Evolutionary conservation across 805 yeast species (phyloP).

Genomic region (Ogataea trehalophila): DNA sequence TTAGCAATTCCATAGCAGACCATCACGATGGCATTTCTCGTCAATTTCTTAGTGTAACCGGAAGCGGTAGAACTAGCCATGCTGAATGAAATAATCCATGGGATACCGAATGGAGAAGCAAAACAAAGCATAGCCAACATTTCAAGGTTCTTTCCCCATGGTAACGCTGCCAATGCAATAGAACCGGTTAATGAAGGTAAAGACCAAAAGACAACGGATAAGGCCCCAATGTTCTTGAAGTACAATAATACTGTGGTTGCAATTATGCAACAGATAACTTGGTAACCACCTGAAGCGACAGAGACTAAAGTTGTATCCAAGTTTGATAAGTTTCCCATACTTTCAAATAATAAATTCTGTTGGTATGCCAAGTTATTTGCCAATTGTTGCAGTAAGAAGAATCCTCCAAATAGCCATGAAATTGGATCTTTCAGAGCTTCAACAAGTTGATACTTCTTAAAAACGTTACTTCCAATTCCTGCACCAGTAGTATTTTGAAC

Average conservation of each 20-base stretch:
- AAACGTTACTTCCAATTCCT: conserved; percentile 39
- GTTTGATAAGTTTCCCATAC: conserved; percentile 35
- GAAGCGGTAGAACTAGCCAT: conserved; percentile 30
- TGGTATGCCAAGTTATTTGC: conserved; percentile 53
- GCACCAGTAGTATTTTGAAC: conserved; percentile 34
- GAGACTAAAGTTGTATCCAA: conserved; percentile 47
- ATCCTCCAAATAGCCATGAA: conserved; percentile 38
- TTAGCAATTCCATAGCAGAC: conserved; percentile 45
- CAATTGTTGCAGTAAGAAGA: conserved; percentile 41
- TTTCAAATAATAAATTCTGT: conserved; percentile 42
- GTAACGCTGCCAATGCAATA: conserved; percentile 40
- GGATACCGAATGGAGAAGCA: conserved; percentile 36
- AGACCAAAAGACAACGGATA: conserved; percentile 19
- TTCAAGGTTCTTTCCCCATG: conserved; percentile 41
- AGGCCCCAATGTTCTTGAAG: conserved; percentile 35
- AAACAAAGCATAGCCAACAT: conserved; percentile 43
- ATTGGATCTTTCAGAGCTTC: conserved; percentile 48
- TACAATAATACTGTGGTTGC: conserved; percentile 32
- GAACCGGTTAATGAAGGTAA: conserved; percentile 38
- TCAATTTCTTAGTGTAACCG: conserved; percentile 48
- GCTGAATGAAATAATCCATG: conserved; percentile 23
- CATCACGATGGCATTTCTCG: conserved; percentile 45
- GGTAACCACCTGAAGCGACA: conserved; percentile 49
- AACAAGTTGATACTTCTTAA: conserved; percentile 44
- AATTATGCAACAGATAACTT: conserved; percentile 35